A percentile compares a stretch with the other conserved stretches of the same genome.
Evolutionary conservation across 441 rosid genomes (phyloP).

Genomic region (Populus hybrid): DNA sequence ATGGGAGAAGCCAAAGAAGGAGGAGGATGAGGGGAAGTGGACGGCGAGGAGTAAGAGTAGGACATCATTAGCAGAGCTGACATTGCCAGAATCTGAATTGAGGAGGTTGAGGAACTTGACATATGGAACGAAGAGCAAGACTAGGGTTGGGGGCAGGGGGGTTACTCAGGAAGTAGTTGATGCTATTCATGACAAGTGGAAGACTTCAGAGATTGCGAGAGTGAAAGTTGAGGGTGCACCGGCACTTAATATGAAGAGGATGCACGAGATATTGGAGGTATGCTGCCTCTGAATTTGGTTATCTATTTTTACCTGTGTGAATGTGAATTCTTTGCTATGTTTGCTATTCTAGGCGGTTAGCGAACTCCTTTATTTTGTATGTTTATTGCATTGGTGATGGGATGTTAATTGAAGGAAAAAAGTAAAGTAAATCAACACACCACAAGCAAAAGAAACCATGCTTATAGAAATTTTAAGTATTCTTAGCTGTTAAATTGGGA

Average conservation of each 20-base stretch:
- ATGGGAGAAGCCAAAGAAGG: slow-evolving; percentile 64
- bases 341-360: neutral
- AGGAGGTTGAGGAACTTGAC: slow-evolving; percentile 77
- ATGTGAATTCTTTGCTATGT: slow-evolving; percentile 5
- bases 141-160: slow-evolving; percentile 61
- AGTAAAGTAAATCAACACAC: neutral
- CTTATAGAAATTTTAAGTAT: neutral
- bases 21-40: slow-evolving; percentile 42
- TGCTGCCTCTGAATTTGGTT: slow-evolving; percentile 28
- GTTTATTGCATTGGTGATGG: slow-evolving; percentile 5
- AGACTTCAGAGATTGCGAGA: slow-evolving; percentile 69
- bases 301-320: slow-evolving; percentile 11
- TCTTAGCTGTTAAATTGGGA: neutral
- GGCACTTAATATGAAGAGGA: slow-evolving; percentile 87
- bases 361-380: neutral
- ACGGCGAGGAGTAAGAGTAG: slow-evolving; percentile 54
- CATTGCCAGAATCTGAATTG: slow-evolving; percentile 70
- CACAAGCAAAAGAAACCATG: neutral
- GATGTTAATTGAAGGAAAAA: neutral
- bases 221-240: slow-evolving; percentile 77
- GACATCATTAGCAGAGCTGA: slow-evolving; percentile 69
- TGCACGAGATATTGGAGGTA: slow-evolving; percentile 93
- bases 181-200: slow-evolving; percentile 76
- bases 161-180: slow-evolving; percentile 73
- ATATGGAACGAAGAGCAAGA: slow-evolving; percentile 56